Evolutionary conservation across 176 grass and related monocot genomes (phyloP), one percentile per base, ranked within the genome.

Genomic region (Paspalum vaginatum): DNA sequence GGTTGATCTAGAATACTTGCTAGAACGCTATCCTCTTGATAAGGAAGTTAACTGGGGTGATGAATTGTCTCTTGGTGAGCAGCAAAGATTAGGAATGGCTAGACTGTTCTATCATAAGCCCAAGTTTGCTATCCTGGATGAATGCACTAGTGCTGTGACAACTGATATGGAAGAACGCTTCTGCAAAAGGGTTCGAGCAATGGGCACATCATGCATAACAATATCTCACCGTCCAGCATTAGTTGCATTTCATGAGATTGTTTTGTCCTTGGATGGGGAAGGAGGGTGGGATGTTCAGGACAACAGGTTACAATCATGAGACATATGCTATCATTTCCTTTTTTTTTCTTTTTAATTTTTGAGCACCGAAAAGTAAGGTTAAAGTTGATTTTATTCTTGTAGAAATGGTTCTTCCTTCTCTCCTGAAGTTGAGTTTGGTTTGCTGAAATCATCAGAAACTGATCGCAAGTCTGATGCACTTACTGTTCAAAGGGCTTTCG

Each of bases 91-190:
- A 46, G 95, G 95, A 79, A 98, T 98, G 95, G 95, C 95, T 65
- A 88, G 95, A 72, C 83, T 98, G 69, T 98, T 98, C 84, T 95
- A 98, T 68, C 95, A 98, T 84, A 95, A 89, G 75, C 95, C 95
- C 37, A 98, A 91, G 80, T 98, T 98, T 86, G 95, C 95, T 62
- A 98, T 98, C 91, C 79, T 98, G 74, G 95, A 98, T 84, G 95
- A 98, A 77, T 98, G 95, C 77, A 98, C 95, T 59, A 98, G 95
- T 81, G 95, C 95, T 49, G 95, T 98, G 48, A 98, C 95, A 83
- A 98, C 88, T 46, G 90, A 98, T 83, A 98, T 98, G 95, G 95
- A 98, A 82, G 92, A 98, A 68, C 95, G 95, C 12, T 98, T 98
- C 81, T 98, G 95, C 84, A 83, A 78, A 52, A 87, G 87, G 70